Evolutionary conservation across 2,329 filamentous ascomycete genomes (phyloP).

Genomic region (Apiospora rasikravindrae): DNA sequence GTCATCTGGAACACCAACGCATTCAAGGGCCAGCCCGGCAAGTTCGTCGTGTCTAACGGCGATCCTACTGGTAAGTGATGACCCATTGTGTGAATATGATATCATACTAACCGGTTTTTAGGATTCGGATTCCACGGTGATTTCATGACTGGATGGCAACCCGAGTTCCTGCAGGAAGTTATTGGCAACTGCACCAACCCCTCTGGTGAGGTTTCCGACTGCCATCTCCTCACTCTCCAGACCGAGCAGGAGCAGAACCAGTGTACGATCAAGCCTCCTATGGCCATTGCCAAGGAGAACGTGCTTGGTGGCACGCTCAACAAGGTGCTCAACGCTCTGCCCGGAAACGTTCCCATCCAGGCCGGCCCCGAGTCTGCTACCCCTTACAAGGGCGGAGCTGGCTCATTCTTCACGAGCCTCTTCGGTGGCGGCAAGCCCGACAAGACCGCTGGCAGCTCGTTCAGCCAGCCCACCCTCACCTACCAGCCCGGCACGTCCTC

Average conservation of each 20-base stretch:
- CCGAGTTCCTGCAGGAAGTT: slow-evolving; percentile 71
- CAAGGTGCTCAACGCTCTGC: slow-evolving; percentile 63
- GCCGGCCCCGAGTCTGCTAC: slow-evolving; percentile 35
- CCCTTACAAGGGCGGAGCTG: slow-evolving; percentile 21
- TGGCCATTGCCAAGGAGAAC: slow-evolving; percentile 62
- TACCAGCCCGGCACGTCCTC: slow-evolving; percentile 32
- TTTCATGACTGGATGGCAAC: slow-evolving; percentile 81
- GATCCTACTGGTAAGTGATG: slow-evolving; percentile 67
- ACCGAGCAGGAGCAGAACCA: slow-evolving; percentile 54
- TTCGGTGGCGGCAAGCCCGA: slow-evolving; percentile 27
- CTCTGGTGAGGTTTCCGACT: slow-evolving; percentile 74
- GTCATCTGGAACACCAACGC: slow-evolving; percentile 79
- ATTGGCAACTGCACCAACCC: slow-evolving; percentile 75
- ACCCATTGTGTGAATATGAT: too few relatives aligned
- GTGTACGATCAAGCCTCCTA: slow-evolving; percentile 69
- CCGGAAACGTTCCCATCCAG: slow-evolving; percentile 64
- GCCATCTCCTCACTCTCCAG: slow-evolving; percentile 75
- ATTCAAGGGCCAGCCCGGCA: slow-evolving; percentile 66
- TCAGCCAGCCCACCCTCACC: slow-evolving; percentile 33
- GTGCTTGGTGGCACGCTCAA: slow-evolving; percentile 40
- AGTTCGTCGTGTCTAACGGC: slow-evolving; percentile 79
- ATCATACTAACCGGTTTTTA: slow-evolving; percentile 33
- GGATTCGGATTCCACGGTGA: slow-evolving; percentile 81
- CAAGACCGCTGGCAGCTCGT: slow-evolving; percentile 27
- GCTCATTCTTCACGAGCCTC: slow-evolving; percentile 28